Evolutionary conservation across 176 grass and related monocot genomes (phyloP).

Genomic region (Bolboschoenus planiculmis): DNA sequence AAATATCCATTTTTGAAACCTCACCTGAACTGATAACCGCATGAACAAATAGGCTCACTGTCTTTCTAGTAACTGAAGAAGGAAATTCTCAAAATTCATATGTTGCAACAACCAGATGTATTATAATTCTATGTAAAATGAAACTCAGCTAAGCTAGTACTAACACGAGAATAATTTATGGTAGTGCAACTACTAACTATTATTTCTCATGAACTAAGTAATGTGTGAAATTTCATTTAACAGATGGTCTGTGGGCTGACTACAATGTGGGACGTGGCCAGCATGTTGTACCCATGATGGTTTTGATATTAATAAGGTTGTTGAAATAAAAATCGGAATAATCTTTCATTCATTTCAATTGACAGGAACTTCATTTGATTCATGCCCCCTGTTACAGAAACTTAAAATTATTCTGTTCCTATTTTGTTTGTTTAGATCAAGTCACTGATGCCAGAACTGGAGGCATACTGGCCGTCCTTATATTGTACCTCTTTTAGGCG

Average conservation of each 20-base stretch:
- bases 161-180: not conserved
- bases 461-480: slow-evolving; percentile 80
- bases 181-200: not conserved
- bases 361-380: not conserved
- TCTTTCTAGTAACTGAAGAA: slow-evolving; percentile 37
- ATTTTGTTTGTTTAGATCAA: slow-evolving; percentile 39
- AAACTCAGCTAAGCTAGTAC: not conserved
- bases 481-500: slow-evolving; percentile 56
- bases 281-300: slow-evolving; percentile 54
- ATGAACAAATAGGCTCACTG: slow-evolving; percentile 40
- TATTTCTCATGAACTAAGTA: not conserved
- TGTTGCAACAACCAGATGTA: not conserved
- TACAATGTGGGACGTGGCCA: slow-evolving; percentile 72
- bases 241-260: slow-evolving; percentile 90
- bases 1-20: slow-evolving; percentile 48
- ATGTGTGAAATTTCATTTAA: not conserved
- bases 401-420: not conserved
- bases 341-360: not conserved
- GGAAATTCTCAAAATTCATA: too few species aligned
- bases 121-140: not conserved
- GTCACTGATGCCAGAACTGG: slow-evolving; percentile 56
- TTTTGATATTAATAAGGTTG: slow-evolving; percentile 77
- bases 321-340: not conserved
- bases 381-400: not conserved
- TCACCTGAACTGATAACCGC: slow-evolving; percentile 35